Evolutionary conservation across 2,329 filamentous ascomycete genomes (phyloP), one percentile per base, ranked within the genome.

Genomic region (Teratosphaeria nubilosa): DNA sequence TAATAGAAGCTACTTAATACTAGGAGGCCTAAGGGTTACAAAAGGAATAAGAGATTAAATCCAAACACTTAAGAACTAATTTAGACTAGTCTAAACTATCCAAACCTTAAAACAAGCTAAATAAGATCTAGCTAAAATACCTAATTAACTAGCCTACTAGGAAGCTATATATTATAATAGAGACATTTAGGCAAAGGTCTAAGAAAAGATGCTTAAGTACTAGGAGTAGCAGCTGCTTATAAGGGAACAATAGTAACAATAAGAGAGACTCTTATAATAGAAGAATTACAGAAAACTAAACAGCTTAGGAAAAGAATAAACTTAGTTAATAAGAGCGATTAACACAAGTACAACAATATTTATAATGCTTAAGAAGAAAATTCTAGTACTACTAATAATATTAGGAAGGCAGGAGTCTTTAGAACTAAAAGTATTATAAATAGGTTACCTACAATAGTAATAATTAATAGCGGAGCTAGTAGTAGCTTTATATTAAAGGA

Each of bases 331-430:
- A 57, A 9, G 50, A 55, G 54, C 55, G 34, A 31, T 51, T 52
- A 22, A 27, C 20, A 56, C 25, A 27, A 53, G 30, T 41, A 51
- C 11, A 31, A 58, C 2, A 45, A 53, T 32, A 53, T 30, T 34
- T 48, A 45, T 41, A 37, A 48, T 61, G 32, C 34, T 57, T 58
- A 58, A 56, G 32, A 51, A 63, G 53, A 63, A 48, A 53, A 55
- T 60, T 27, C 60, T 45, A 27, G 52, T 60, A 31, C 37, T 62
- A 31, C 34, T 57, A 58, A 63, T 63, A 37, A 63, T 58, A 55
- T 20, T 52, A 62, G 57, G 53, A 24, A 60, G 58, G 51, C 31
- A 56, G 14, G n/a, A n/a, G n/a, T n/a, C n/a, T n/a, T n/a, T n/a
- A n/a, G n/a, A n/a, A n/a, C n/a, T n/a, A n/a, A n/a, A n/a, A n/a